A percentile compares a stretch with the other conserved stretches of the same genome.
These are phyloP conservation scores for Keithomyces neogunnii DNA, from an alignment of 2,329 filamentous ascomycete species.

Conservation along the genomic window DNA sequence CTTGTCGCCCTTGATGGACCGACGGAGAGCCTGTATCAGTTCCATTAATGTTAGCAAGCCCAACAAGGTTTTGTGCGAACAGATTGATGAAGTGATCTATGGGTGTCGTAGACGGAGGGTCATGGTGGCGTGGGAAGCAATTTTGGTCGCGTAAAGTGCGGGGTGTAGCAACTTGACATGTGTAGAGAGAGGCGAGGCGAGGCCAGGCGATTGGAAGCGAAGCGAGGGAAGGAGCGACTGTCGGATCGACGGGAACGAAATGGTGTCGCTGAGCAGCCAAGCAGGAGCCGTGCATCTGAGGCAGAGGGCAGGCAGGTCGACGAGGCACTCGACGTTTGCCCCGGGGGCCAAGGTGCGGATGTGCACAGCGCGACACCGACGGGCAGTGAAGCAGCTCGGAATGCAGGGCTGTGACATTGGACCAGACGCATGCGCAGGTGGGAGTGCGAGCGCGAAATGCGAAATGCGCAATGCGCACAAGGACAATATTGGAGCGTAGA, in stretches of 20 bases:
- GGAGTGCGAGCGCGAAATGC: not conserved
- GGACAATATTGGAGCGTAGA: not conserved
- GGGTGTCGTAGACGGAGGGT: not conserved
- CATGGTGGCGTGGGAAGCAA: not conserved
- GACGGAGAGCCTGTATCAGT: slow-evolving; percentile 61
- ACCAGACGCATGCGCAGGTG: slow-evolving; percentile 1
- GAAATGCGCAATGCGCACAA: not conserved
- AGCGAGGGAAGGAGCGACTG: slow-evolving; percentile 10
- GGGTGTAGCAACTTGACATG: not conserved
- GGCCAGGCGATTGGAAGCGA: slow-evolving; percentile 7
- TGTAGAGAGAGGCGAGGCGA: slow-evolving; percentile 2
- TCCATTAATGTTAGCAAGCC: slow-evolving; percentile 33
- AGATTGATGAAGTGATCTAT: not conserved
- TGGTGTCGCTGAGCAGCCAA: not conserved
- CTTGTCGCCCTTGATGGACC: slow-evolving; percentile 88
- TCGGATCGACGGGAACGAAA: not conserved
- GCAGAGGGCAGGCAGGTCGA: not conserved
- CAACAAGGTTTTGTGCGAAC: not conserved
- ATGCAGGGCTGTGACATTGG: not conserved
- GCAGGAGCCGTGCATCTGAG: not conserved
- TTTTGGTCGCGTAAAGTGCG: not conserved
- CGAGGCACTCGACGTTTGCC: not conserved
- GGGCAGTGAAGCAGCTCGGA: slow-evolving; percentile 6
- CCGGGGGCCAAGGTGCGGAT: not conserved
- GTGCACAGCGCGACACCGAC: not conserved